Conservation (phyloP, 345 rosid genomes). For the Bruguiera parviflora region DNA sequence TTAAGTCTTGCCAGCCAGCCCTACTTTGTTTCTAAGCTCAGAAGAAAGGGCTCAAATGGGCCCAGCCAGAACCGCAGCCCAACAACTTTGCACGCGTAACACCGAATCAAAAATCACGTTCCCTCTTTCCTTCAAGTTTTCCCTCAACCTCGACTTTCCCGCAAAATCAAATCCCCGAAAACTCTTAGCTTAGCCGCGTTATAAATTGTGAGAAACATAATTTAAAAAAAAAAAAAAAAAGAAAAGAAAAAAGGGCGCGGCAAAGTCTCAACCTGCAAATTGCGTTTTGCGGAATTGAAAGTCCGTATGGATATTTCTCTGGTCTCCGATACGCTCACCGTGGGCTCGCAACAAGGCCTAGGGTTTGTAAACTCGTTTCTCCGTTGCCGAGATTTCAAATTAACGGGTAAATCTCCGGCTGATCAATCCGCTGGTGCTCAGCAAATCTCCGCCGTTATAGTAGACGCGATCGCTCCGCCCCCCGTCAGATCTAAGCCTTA, state of each 20-base stretch:
- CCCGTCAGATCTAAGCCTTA: constrained; percentile 43
- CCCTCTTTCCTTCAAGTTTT: not conserved
- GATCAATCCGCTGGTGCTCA: constrained; percentile 30
- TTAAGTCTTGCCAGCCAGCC: too few species aligned
- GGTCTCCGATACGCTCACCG: constrained; percentile 39
- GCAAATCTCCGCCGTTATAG: constrained; percentile 32
- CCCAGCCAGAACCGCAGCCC: too few species aligned
- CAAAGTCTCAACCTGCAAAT: not conserved
- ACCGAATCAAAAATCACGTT: not conserved
- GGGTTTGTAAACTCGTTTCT: constrained; percentile 50
- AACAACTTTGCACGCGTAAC: not conserved
- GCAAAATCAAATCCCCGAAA: constrained; percentile 9
- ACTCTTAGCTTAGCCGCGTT: constrained; percentile 17
- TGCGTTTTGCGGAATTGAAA: not conserved
- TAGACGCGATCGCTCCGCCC: constrained; percentile 52
- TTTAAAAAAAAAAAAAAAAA: not conserved
- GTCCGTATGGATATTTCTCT: constrained; percentile 53
- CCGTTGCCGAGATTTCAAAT: constrained; percentile 24
- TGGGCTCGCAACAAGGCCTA: constrained; percentile 45
- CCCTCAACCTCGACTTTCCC: not conserved
- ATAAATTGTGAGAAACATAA: not conserved
- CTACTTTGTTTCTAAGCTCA: too few species aligned
- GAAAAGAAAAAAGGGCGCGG: not conserved
- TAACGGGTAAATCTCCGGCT: constrained; percentile 1
- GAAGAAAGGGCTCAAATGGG: too few species aligned